Conservation (phyloP, 345 rosid genomes). For the Raphanus sativus region DNA sequence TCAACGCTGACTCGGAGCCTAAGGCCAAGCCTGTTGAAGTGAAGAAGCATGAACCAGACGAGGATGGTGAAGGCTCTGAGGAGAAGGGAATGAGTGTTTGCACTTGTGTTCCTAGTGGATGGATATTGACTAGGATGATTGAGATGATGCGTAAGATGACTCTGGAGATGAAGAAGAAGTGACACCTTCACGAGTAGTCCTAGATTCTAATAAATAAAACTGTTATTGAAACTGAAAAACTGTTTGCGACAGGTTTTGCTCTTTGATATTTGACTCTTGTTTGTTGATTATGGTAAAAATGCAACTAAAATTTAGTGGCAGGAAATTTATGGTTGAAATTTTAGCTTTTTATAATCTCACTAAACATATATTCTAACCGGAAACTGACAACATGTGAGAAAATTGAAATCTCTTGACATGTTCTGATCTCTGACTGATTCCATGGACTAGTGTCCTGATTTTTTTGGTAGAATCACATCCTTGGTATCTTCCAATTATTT, state of each 20-base stretch:
- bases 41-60: constrained; percentile 28
- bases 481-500: neutral
- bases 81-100: constrained; percentile 34
- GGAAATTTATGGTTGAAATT: neutral
- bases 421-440: neutral
- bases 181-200: constrained; percentile 27
- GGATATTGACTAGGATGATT: constrained; percentile 33
- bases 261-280: neutral
- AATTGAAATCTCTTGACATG: neutral
- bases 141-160: constrained; percentile 25
- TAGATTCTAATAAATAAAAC: neutral
- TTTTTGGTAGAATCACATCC: constrained; percentile 18
- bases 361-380: neutral
- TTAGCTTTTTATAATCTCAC: neutral
- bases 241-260: neutral
- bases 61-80: constrained; percentile 36
- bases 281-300: neutral
- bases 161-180: constrained; percentile 51
- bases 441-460: neutral
- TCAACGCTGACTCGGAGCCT: constrained; percentile 47
- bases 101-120: constrained; percentile 20
- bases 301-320: neutral
- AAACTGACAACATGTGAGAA: neutral
- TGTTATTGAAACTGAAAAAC: neutral
- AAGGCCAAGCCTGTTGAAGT: constrained; percentile 26